Evolutionary conservation across 306 rosid species (phyloP), one percentile per base, ranked within the genome.

Genomic region (Trifolium pratense): DNA sequence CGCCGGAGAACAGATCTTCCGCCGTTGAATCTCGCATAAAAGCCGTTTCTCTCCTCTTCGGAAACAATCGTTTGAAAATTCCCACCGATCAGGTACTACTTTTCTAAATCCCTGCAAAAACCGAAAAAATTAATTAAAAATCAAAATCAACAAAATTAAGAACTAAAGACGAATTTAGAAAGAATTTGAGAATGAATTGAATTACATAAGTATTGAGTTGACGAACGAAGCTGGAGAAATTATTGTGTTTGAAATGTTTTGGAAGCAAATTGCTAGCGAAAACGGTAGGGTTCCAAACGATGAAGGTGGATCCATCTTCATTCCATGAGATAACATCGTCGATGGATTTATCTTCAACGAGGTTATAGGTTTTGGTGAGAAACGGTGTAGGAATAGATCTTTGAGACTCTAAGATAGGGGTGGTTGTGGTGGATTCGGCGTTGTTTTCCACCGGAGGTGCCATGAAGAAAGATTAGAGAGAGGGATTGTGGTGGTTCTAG

Each of bases 151-250:
- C 8, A 3, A 23, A 77, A 61, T 14, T 6, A 26, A 29, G 3
- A 26, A 25, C 1, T 14, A 9, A 49, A 48, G 0, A 1, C 0
- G 2, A 5, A 20, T 29, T 0, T 0, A 7, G 10, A 43, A 58
- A 45, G 0, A 25, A n/a, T 0, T 0, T 15, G 1, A 14, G 66
- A 9, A 12, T 57, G 7, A 42, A 80, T 9, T 20, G 37, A 68
- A 42, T 66, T 86, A 94, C 99, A 56, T 94, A 94, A 67, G 99
- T 94, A 75, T 94, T 94, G 72, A 94, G 96, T 66, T 89, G 99
- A 26, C 99, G 89, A 71, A 92, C 97, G 53, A 95, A 91, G 87
- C 97, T 91, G 1, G 97, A 90, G 87, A 95, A 95, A 79, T 95
- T 95, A 69, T 92, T 90, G 78, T 92, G 98, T 82, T 92, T 92